Evolutionary conservation across 768 basidiomycete genomes (phyloP).

Genomic region (Coprinopsis sp.): DNA sequence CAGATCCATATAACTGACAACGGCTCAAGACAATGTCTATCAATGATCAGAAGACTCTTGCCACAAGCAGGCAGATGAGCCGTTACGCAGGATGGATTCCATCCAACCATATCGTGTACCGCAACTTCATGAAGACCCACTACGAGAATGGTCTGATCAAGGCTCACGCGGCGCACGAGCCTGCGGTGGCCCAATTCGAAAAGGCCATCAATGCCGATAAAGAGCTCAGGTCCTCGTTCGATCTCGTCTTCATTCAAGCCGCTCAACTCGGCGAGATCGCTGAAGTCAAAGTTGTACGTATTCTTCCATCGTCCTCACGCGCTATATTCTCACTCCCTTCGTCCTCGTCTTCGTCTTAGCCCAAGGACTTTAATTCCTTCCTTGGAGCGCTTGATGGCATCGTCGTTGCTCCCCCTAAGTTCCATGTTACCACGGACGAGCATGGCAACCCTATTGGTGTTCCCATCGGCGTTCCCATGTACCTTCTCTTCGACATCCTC

Average conservation of each 20-base stretch:
- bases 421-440: slow-evolving; percentile 7
- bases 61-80: background rate
- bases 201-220: too few relatives aligned
- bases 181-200: background rate
- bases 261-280: too few relatives aligned
- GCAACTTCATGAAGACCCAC: background rate
- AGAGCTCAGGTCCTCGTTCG: too few relatives aligned
- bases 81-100: background rate
- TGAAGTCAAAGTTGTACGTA: too few relatives aligned
- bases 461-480: slow-evolving; percentile 44
- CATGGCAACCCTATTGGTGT: slow-evolving; percentile 16
- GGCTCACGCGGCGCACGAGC: background rate
- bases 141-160: background rate
- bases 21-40: too few relatives aligned
- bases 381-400: slow-evolving; percentile 38
- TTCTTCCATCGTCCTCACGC: background rate
- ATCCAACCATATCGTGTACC: background rate
- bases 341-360: background rate
- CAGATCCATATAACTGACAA: too few relatives aligned
- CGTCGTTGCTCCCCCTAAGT: slow-evolving; percentile 37
- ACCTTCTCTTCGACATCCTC: slow-evolving; percentile 37
- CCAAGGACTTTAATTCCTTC: slow-evolving; percentile 33
- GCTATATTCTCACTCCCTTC: background rate
- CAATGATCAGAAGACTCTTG: too few relatives aligned
- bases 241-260: too few relatives aligned